Conservation (phyloP, 805 yeast genomes). For the Komagataella pseudopastoris region DNA sequence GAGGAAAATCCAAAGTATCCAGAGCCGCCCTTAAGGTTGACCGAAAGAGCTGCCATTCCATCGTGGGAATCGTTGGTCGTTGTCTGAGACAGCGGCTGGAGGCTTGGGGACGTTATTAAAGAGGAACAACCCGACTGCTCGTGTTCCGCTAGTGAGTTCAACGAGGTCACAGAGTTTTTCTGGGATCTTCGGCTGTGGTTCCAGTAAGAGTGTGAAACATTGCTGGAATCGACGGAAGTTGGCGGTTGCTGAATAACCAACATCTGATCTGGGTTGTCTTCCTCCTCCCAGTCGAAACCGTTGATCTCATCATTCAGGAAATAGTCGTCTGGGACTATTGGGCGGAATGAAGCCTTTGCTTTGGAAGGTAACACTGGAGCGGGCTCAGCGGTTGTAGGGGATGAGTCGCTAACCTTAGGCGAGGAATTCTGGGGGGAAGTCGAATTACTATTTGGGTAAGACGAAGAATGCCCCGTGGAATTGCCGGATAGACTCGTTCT, state of each 20-base stretch:
- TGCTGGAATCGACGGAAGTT: slow-evolving; percentile 3
- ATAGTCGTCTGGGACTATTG: slow-evolving; percentile 14
- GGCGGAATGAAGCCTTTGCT: slow-evolving; percentile 4
- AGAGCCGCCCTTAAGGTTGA: slow-evolving; percentile 21
- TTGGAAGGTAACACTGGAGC: neutral
- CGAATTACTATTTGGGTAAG: neutral
- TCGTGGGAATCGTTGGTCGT: slow-evolving; percentile 19
- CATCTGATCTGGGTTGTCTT: slow-evolving; percentile 18
- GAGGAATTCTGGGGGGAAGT: neutral
- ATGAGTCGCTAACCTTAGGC: neutral
- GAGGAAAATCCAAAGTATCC: slow-evolving; percentile 62
- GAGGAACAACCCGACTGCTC: slow-evolving; percentile 8
- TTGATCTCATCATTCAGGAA: slow-evolving; percentile 17
- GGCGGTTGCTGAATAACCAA: slow-evolving; percentile 5
- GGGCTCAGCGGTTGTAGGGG: neutral
- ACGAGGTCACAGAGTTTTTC: slow-evolving; percentile 7
- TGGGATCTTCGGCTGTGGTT: neutral
- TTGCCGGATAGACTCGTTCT: neutral
- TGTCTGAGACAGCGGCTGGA: neutral
- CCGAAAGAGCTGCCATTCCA: slow-evolving; percentile 53
- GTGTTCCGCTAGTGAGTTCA: slow-evolving; percentile 6
- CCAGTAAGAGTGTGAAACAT: neutral
- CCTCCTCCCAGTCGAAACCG: slow-evolving; percentile 51
- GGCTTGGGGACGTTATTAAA: neutral
- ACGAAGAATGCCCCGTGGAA: neutral